phyloP scores from a whole-genome alignment of 2,329 filamentous ascomycete genomes.

The Aspergillus sp. region DNA sequence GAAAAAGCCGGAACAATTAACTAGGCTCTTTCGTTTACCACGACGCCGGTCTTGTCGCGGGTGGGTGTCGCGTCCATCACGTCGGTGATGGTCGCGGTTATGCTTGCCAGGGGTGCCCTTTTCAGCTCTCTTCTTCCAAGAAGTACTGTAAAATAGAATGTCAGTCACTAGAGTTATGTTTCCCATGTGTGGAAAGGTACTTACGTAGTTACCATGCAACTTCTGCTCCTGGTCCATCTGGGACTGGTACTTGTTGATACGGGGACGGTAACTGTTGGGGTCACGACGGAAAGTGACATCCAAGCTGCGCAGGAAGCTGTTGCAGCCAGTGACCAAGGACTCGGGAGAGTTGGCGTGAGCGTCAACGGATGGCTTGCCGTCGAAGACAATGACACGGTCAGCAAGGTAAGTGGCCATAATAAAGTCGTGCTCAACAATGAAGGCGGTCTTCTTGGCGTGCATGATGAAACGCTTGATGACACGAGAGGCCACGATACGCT shows the following conservation, averaged over 20 bases:
- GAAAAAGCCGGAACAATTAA: slow-evolving; percentile 39
- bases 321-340: slow-evolving; percentile 90
- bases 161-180: no score
- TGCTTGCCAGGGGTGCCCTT: slow-evolving; percentile 48
- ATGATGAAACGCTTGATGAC: slow-evolving; percentile 99
- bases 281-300: slow-evolving; percentile 98
- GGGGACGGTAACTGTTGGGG: slow-evolving; percentile 88
- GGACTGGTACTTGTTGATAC: slow-evolving; percentile 95
- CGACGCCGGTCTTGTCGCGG: slow-evolving; percentile 27
- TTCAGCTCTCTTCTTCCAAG: slow-evolving; percentile 78
- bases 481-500: slow-evolving; percentile 92
- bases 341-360: slow-evolving; percentile 85
- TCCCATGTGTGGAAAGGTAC: background rate
- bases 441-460: slow-evolving; percentile 99
- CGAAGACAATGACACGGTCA: slow-evolving; percentile 97
- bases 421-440: slow-evolving; percentile 99
- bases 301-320: slow-evolving; percentile 90
- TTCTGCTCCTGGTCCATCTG: slow-evolving; percentile 99
- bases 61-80: slow-evolving; percentile 31
- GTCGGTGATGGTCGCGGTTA: slow-evolving; percentile 30
- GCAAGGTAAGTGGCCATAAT: slow-evolving; percentile 84
- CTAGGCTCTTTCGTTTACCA: slow-evolving; percentile 25
- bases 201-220: slow-evolving; percentile 77
- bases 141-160: slow-evolving; percentile 64
- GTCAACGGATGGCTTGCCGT: slow-evolving; percentile 83